Evolutionary conservation across 352 stramenopile genomes (phyloP).

Genomic region (Phytophthora agathidicida): DNA sequence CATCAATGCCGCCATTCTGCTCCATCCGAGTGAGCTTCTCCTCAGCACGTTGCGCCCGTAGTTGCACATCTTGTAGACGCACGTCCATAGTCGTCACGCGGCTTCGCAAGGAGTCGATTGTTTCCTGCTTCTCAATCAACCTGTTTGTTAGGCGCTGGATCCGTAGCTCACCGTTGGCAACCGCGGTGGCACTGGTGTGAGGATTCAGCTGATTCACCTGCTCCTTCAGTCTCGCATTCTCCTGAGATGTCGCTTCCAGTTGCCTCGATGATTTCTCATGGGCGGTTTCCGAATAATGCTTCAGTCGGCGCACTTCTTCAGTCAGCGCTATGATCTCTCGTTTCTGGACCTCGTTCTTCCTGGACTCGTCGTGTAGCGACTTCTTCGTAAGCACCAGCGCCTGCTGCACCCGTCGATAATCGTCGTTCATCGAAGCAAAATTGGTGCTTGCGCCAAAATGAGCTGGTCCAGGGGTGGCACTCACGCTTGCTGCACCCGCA

Average conservation of each 20-base stretch:
- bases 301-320: constrained; percentile 60
- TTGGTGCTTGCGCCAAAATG: constrained; percentile 19
- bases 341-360: constrained; percentile 68
- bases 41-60: constrained; percentile 49
- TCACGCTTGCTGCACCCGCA: not conserved
- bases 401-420: constrained; percentile 69
- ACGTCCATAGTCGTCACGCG: constrained; percentile 76
- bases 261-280: constrained; percentile 49
- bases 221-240: constrained; percentile 57
- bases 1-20: constrained; percentile 63
- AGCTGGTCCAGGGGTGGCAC: not conserved
- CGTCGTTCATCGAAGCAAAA: constrained; percentile 49
- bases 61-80: constrained; percentile 63
- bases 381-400: constrained; percentile 78
- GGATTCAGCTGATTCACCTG: constrained; percentile 43
- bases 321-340: constrained; percentile 66
- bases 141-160: constrained; percentile 84
- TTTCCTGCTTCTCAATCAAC: constrained; percentile 86
- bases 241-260: constrained; percentile 39
- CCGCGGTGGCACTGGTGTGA: constrained; percentile 20
- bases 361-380: constrained; percentile 68
- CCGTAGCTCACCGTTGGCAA: constrained; percentile 52
- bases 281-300: constrained; percentile 38
- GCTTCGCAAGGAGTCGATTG: constrained; percentile 68
- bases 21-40: constrained; percentile 68